Base-by-base conservation (phyloP, 1,284 basidiomycete species). In the Caloboletus firmus region DNA sequence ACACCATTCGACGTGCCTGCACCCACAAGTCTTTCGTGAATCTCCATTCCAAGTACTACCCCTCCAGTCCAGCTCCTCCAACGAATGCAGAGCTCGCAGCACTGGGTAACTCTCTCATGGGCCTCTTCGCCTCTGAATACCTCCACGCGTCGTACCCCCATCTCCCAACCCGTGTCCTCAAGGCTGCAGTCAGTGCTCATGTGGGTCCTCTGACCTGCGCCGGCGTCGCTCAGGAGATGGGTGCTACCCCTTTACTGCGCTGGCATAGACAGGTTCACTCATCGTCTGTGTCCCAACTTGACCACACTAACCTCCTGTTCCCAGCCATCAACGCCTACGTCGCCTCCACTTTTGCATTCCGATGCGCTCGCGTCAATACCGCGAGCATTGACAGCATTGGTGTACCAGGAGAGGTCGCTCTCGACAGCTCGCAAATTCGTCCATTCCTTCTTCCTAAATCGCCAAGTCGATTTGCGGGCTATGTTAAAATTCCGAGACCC, bases 401-500 rank as follows among this genome's bases (percentile, higher is more conserved):
- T 91, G 51, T 90, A 85, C 71, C 80, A 85, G 66, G 79, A 93
- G 72, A 87, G 89, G 48, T 92, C 93, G 45, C 79, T 92, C 53
- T 81, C 82, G 22, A 79, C 81, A 12, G 91, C 94, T 26, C 84
- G 93, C 58, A 79, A 86, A 69, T 97, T 97, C 67, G 87, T 85
- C 18, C 89, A 95, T 69, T 83, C 85, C 13, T 87, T 92, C 72
- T 95, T 96, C 79, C 80, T 97, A 58, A 82, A 79, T 47, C 85
- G 95, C 39, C 83, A 89, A 52, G 78, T 94, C 28, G 92, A 97
- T 74, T 68, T 98, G 48, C 81, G 88, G 13, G 71, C 77, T 32
- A 83, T 98, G 78, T 83, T 99, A 72, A 96, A 95, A 72, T 97
- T 98, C 72, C 79, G 82, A 54, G 85, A 95, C 64, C 91, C 91